These are phyloP conservation scores for Trichoderma semiorbis DNA, from an alignment of 2,329 filamentous ascomycete genomes.

Conservation along the genomic window DNA sequence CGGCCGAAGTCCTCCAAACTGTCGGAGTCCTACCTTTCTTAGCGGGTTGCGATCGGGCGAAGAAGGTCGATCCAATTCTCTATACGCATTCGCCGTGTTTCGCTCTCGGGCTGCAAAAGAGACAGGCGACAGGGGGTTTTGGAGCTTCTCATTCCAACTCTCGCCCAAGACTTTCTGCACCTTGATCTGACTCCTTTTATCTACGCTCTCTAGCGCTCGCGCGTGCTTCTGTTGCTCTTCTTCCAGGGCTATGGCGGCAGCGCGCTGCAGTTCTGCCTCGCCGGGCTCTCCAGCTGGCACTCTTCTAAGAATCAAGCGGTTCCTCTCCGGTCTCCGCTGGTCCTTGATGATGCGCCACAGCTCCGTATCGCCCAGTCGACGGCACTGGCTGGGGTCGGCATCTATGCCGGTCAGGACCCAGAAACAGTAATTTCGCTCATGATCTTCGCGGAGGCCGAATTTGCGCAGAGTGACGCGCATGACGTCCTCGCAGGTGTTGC, in stretches of 20 bases:
- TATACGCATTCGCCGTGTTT: slow-evolving; percentile 58
- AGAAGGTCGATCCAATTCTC: slow-evolving; percentile 55
- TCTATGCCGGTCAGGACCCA: slow-evolving; percentile 86
- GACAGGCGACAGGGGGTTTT: slow-evolving; percentile 81
- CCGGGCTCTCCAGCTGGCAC: slow-evolving; percentile 92
- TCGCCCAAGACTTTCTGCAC: slow-evolving; percentile 87
- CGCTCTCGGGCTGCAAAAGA: slow-evolving; percentile 68
- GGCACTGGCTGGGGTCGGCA: slow-evolving; percentile 74
- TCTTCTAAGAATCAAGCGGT: slow-evolving; percentile 84
- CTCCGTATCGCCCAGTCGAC: slow-evolving; percentile 80
- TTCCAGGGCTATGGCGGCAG: slow-evolving; percentile 84
- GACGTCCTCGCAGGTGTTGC: slow-evolving; percentile 87
- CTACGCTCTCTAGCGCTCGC: slow-evolving; percentile 59
- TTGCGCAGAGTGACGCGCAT: slow-evolving; percentile 87
- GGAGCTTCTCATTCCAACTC: slow-evolving; percentile 73
- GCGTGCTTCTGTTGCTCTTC: slow-evolving; percentile 73
- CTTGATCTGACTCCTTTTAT: slow-evolving; percentile 79
- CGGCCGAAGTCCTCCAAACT: slow-evolving; percentile 87
- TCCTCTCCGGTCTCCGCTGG: slow-evolving; percentile 77
- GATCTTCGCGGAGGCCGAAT: slow-evolving; percentile 81
- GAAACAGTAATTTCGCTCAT: slow-evolving; percentile 95
- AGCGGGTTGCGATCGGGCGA: slow-evolving; percentile 46
- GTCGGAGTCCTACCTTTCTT: slow-evolving; percentile 59
- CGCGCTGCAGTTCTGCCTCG: slow-evolving; percentile 78
- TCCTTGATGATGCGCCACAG: slow-evolving; percentile 90